A percentile compares a stretch with the other conserved stretches of the same genome.
Conservation (phyloP, 2,329 filamentous ascomycete genomes). For the Fusarium pseudoanthophilum region DNA sequence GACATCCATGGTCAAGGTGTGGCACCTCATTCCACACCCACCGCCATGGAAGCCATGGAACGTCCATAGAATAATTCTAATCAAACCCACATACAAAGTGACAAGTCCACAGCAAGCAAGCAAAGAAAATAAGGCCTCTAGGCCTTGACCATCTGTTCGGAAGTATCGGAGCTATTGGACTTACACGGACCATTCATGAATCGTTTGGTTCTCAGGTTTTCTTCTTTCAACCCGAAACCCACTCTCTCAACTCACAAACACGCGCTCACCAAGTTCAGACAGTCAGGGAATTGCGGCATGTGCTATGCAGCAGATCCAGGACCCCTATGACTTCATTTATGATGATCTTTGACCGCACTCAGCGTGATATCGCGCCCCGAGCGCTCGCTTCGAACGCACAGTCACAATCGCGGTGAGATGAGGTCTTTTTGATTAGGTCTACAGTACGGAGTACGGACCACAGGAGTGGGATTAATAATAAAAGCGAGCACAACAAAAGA, state of each 20-base stretch:
- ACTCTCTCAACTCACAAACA: not conserved
- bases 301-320: constrained; percentile 22
- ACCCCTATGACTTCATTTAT: constrained; percentile 48
- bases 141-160: not conserved
- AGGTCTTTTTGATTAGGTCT: constrained; percentile 10
- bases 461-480: constrained; percentile 31
- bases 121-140: not conserved
- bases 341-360: constrained; percentile 17
- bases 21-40: not conserved
- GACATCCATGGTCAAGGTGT: not conserved
- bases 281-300: constrained; percentile 14
- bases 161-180: constrained; percentile 14
- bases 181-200: constrained; percentile 18
- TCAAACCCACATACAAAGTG: not conserved
- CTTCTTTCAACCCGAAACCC: not conserved
- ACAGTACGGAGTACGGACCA: not conserved
- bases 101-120: constrained; percentile 1
- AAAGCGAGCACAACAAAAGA: not conserved
- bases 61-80: constrained; percentile 21
- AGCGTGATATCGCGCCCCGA: constrained; percentile 20
- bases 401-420: constrained; percentile 40
- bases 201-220: constrained; percentile 1
- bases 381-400: constrained; percentile 37
- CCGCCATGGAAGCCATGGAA: constrained; percentile 13
- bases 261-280: not conserved